Evolutionary conservation across 2,329 filamentous ascomycete genomes (phyloP).

Genomic region (Calonectria hongkongensis): DNA sequence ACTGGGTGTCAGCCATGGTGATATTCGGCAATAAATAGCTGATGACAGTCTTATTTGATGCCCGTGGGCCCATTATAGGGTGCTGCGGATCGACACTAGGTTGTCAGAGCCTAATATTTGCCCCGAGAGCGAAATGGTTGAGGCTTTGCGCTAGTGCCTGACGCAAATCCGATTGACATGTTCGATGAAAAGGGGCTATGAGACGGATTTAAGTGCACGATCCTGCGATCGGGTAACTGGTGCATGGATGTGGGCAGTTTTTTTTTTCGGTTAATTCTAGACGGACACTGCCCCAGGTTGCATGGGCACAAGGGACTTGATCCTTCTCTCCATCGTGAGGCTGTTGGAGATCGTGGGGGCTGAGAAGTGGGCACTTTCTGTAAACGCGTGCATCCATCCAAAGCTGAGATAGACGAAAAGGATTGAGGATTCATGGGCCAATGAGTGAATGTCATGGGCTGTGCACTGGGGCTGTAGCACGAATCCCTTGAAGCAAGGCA

Average conservation of each 20-base stretch:
- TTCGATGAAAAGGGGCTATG: background rate
- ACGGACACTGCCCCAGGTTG: no score
- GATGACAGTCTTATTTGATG: no score
- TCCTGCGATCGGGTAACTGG: background rate
- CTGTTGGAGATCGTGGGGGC: no score
- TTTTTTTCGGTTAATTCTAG: background rate
- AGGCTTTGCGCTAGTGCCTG: slow-evolving; percentile 4
- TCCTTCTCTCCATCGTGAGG: no score
- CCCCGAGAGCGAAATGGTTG: background rate
- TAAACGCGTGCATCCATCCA: no score
- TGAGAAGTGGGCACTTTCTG: no score
- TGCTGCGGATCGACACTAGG: background rate
- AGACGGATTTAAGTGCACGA: background rate
- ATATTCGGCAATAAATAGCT: background rate
- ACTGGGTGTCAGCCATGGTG: background rate
- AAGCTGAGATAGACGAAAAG: no score
- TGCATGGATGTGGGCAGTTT: background rate
- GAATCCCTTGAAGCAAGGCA: no score
- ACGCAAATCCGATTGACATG: background rate
- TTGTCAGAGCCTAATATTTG: background rate
- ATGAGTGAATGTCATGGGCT: no score
- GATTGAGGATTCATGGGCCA: no score
- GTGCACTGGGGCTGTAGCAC: no score
- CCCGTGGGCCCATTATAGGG: background rate
- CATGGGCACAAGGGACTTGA: no score